Base-by-base conservation (phyloP, 441 rosid species). In the Flueggea neowawraea region DNA sequence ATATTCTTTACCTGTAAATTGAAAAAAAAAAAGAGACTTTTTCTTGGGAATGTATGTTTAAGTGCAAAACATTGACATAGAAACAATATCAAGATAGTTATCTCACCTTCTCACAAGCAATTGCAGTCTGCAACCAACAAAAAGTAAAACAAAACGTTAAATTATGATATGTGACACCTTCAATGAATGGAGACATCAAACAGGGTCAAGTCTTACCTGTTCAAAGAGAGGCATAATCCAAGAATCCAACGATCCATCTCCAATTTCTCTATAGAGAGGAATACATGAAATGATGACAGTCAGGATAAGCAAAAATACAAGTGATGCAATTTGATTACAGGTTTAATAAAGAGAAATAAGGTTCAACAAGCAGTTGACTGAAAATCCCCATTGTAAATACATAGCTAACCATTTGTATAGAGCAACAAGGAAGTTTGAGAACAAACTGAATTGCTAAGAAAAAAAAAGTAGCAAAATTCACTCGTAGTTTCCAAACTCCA, bases 191-290 rank as follows among this genome's bases (percentile, higher is more conserved):
- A 2, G 32, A 5, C 15, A 28, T 33, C 43, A 4, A 31, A 55
- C 28, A 4, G n/a, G 39, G 51, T 55, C 32, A 28, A 55, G 22
- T 31, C 31, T 61, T 58, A 89, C 95, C 89, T 89, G 95, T 53
- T 89, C 84, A 5, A 56, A 55, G 41, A 92, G 90, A 11, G 98
- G 95, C 82, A 87, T 74, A n/a, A 85, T 80, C 94, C 96, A 92
- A 39, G 98, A 92, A 78, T 89, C 95, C 98, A 91, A 92, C 6
- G 85, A 44, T 56, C 98, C 98, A 45, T 89, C 86, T 63, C 98
- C 95, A 70, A 89, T 89, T 72, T 87, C 93, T 61, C 96, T 92
- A 65, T 60, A 63, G 47, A 51, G 9, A 53, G 16, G 48, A 45
- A 16, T 32, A 45, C 41, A 69, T 55, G 28, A 69, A 52, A 56